These are phyloP conservation scores for Sequoiadendron giganteum DNA, from an alignment of 75 land plant species.

Conservation along the genomic window DNA sequence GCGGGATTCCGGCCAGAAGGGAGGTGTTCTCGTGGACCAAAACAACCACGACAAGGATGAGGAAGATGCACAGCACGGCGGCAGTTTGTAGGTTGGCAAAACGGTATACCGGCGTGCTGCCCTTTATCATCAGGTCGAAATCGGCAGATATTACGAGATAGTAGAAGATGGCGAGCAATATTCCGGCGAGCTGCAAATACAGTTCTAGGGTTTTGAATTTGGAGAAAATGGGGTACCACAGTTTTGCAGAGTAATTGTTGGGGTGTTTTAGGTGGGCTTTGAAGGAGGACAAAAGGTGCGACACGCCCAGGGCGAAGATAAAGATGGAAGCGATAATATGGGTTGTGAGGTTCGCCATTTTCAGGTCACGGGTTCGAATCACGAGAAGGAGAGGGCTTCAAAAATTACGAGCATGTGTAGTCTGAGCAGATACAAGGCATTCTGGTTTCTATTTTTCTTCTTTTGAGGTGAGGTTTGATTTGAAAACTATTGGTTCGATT, in stretches of 20 bases:
- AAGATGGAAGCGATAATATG: neutral
- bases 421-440: neutral
- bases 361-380: neutral
- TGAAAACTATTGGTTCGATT: too few species aligned
- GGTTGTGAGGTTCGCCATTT: neutral
- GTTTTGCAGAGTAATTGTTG: neutral
- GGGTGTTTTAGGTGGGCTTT: neutral
- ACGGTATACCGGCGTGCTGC: conserved; percentile 46
- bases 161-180: conserved; percentile 27
- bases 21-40: conserved; percentile 6
- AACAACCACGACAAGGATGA: conserved; percentile 23
- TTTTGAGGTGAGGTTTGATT: too few species aligned
- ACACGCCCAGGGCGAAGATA: neutral
- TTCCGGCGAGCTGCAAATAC: conserved; percentile 21
- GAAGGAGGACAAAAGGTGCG: neutral
- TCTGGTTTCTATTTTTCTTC: neutral
- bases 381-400: neutral
- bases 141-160: conserved; percentile 28
- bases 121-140: conserved; percentile 35
- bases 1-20: conserved; percentile 15
- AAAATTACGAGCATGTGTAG: neutral
- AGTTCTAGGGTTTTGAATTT: neutral
- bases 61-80: conserved; percentile 40
- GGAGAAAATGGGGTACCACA: neutral
- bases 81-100: conserved; percentile 38